Evolutionary conservation across 148 eudicot genomes (phyloP).

Genomic region (Cornus florida): DNA sequence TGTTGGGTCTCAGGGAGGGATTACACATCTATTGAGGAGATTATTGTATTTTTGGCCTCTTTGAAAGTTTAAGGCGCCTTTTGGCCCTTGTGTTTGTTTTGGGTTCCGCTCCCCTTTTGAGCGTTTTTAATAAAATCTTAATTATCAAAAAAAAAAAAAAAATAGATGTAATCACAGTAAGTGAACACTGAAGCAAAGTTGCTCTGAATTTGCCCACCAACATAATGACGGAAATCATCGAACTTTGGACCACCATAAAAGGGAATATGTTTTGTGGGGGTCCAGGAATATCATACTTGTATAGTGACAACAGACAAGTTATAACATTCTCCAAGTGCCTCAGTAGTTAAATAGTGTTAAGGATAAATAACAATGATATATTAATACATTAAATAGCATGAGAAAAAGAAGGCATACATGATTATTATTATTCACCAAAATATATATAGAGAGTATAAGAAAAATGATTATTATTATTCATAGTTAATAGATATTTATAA

Average conservation of each 20-base stretch:
- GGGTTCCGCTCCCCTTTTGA: too few species aligned
- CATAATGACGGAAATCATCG: conserved; percentile 98
- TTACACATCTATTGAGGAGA: too few species aligned
- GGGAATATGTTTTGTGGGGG: conserved; percentile 81
- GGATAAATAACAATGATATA: background rate
- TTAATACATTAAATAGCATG: background rate
- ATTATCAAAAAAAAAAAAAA: too few species aligned
- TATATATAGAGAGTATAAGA: too few species aligned
- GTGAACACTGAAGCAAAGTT: conserved; percentile 97
- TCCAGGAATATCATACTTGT: conserved; percentile 95
- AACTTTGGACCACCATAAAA: conserved; percentile 95
- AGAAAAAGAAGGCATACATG: background rate
- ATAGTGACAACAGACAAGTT: conserved; percentile 18
- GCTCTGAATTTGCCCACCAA: conserved; percentile 96
- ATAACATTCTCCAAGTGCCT: background rate
- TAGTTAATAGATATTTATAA: too few species aligned
- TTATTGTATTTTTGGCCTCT: too few species aligned
- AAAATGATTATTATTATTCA: too few species aligned
- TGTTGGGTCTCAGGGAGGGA: too few species aligned
- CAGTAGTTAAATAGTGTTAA: background rate
- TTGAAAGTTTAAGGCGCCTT: too few species aligned
- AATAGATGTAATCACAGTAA: conserved; percentile 91
- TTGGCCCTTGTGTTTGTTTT: too few species aligned
- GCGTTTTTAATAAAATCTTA: too few species aligned
- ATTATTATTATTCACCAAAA: too few species aligned